Conservation (phyloP, 2,329 filamentous ascomycete genomes). For the Ascosphaera acerosa region DNA sequence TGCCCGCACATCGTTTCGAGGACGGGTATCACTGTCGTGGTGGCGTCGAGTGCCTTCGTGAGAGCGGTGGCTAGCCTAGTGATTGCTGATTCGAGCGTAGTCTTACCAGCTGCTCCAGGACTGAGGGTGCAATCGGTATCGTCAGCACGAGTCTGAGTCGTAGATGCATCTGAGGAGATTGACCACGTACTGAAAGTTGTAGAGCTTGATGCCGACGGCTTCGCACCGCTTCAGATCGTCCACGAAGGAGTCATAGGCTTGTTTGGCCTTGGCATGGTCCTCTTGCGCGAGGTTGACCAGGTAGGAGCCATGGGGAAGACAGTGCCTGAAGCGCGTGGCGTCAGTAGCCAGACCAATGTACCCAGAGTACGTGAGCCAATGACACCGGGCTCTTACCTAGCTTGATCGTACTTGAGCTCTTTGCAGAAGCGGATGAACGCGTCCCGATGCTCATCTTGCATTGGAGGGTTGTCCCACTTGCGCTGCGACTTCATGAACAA, state of each 20-base stretch:
- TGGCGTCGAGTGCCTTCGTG: constrained; percentile 57
- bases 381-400: constrained; percentile 17
- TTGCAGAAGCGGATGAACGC: constrained; percentile 45
- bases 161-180: too few species aligned
- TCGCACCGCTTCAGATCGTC: constrained; percentile 77
- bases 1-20: constrained; percentile 89
- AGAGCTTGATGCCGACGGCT: constrained; percentile 61
- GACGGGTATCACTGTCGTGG: constrained; percentile 50
- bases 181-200: constrained; percentile 57
- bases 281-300: constrained; percentile 84
- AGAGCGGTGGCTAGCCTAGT: constrained; percentile 55
- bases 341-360: background rate
- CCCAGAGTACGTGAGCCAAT: background rate
- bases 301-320: constrained; percentile 85
- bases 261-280: constrained; percentile 51
- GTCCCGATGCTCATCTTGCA: constrained; percentile 39
- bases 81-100: constrained; percentile 42
- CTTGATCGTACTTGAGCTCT: constrained; percentile 43
- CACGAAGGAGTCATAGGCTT: constrained; percentile 65
- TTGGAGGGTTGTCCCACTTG: constrained; percentile 69
- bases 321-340: constrained; percentile 24
- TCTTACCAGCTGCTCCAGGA: constrained; percentile 56
- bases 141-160: too few species aligned
- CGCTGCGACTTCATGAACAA: constrained; percentile 90
- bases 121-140: constrained; percentile 8